Base-by-base conservation (phyloP, 768 basidiomycete species). In the Pluteus cervinus region DNA sequence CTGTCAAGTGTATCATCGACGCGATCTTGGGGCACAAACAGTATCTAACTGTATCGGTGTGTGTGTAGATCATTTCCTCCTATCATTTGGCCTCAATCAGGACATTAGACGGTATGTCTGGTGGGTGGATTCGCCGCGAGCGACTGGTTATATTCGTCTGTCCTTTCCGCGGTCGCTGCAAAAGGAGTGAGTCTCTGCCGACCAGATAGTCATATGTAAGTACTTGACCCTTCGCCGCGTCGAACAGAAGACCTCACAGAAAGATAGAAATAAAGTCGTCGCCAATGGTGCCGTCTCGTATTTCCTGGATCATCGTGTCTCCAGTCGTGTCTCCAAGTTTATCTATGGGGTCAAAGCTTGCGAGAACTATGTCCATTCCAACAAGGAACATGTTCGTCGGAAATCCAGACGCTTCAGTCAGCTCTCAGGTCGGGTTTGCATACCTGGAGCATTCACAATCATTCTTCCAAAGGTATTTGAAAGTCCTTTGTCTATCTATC, bases 101-200 rank as follows among this genome's bases (percentile, higher is more conserved):
- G 24, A 4, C 17, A 39, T 25, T 28, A 69, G 69, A 58, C 62
- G 17, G 61, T 69, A 16, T 60, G 70, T 21, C 64, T 80, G 1
- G 75, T 79, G 3, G 77, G 77, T 15, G 76, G 76, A 0, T 79
- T 78, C 49, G 69, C 73, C 10, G 73, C 74, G 1, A 77, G 69
- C 40, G 70, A 76, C 35, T 78, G 69, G 63, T 49, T 79, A n/a
- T 72, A 63, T 46, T 50, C 55, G 2, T 57, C 60, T 32, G 62
- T 79, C 2, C 63, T 63, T 24, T 53, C 48, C 33, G 47, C 56
- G 4, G 54, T 79, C 7, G 56, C 56, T 4, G 44, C 56, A 1
- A 47, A 61, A 0, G 62, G 65, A n/a, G 47, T 75, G 30, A 58
- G 52, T 23, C 51, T 78, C 12, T 62, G 66, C 34, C 61, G 73